These are phyloP conservation scores for Trichoderma oligosporum DNA, from an alignment of 2,329 filamentous ascomycete species.

Conservation along the genomic window DNA sequence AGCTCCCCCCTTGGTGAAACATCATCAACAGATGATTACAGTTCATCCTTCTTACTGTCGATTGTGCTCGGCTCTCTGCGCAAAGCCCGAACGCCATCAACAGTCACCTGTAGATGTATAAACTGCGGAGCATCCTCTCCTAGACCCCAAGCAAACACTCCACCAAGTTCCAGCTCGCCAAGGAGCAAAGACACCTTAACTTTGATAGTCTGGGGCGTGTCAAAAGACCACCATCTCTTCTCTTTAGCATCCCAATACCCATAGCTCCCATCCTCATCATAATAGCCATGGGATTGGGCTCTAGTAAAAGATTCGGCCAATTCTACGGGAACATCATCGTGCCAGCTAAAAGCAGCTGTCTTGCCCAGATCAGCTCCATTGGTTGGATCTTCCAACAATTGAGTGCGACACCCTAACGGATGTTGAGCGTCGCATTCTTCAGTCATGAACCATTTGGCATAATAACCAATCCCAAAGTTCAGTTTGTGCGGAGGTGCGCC, in stretches of 20 bases:
- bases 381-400: conserved; percentile 53
- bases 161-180: conserved; percentile 54
- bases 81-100: conserved; percentile 24
- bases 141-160: conserved; percentile 72
- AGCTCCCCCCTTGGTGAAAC: too few species aligned
- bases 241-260: conserved; percentile 63
- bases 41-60: neutral
- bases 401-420: conserved; percentile 53
- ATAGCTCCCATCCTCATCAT: conserved; percentile 59
- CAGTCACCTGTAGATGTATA: conserved; percentile 38
- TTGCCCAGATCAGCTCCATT: conserved; percentile 56
- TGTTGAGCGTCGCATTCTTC: conserved; percentile 38
- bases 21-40: neutral
- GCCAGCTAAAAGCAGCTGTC: conserved; percentile 58
- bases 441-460: conserved; percentile 62
- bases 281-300: conserved; percentile 50
- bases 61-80: neutral
- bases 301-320: conserved; percentile 54
- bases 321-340: conserved; percentile 50
- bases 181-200: conserved; percentile 62
- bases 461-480: conserved; percentile 64
- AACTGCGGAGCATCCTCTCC: conserved; percentile 59
- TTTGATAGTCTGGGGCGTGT: conserved; percentile 57
- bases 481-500: conserved; percentile 51
- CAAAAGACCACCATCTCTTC: conserved; percentile 70